Base-by-base conservation (phyloP, 148 eudicot genomes). In the Vaccinium macrocarpon region DNA sequence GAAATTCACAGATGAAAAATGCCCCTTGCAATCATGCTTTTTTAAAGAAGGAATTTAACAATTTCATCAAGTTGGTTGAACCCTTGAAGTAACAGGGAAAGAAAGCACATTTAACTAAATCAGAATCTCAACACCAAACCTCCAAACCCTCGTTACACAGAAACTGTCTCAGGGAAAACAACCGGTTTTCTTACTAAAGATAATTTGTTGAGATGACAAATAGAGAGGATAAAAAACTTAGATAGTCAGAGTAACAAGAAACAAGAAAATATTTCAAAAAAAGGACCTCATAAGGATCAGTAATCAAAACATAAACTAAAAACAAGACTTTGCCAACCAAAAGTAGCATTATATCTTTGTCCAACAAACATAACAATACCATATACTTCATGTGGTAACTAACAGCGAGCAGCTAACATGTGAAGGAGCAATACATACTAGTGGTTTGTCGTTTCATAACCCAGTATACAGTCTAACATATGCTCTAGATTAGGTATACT, bases 361-460 rank as follows among this genome's bases (percentile, higher is more conserved):
- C 53, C 27, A 21, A 48, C 78, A 27, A 73, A 73, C 6, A 38
- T 8, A 19, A 73, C 11, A 18, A 19, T 74, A 74, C 19, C 16
- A 18, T 48, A 48, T 9, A 11, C 38, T 12, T 77, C 35, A 50
- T 4, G 19, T 4, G 27, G 35, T 12, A 77, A 77, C 56, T 12
- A 53, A n/a, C 23, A 77, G 59, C 25, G 21, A 23, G 57, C 55
- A 76, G 57, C 80, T 18, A 77, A 77, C 80, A 49, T 50, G 57
- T 13, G 14, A 23, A 46, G 53, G 25, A 78, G 62, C 62, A 52
- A 56, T 25, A 79, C n/a, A 29, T 55, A 79, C 25, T 1, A 32
- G 32, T 52, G 81, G 66, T 32, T 79, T 79, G n/a, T 23, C 14
- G 1, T 79, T 56, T 25, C 48, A 79, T 3, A 29, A 79, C 81